Base-by-base conservation (phyloP, 176 grass and related monocot species). In the Cenchrus fungigraminus region DNA sequence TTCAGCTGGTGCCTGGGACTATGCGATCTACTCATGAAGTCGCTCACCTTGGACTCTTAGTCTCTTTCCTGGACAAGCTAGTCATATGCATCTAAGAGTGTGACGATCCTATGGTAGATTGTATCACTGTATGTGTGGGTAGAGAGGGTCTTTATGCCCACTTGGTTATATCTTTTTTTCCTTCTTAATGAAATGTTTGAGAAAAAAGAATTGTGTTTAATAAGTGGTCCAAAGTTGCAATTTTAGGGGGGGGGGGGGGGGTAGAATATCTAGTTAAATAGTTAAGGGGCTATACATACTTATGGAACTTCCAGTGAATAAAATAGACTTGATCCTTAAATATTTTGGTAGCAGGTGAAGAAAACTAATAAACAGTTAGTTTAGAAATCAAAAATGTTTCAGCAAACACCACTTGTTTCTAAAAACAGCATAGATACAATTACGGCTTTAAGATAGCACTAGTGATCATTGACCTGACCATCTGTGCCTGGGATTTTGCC, bases 401-500 rank as follows among this genome's bases (percentile, higher is more conserved):
- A 74, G 46, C 6, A 74, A 55, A 74, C 25, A 65, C 0, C 17
- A 79, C 28, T 51, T 49, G 32, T 20, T 2, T n/a, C 46, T 51
- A 34, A 29, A 34, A 80, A 37, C 6, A n/a, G 4, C 15, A 20
- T 3, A 71, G 51, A 73, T 12, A 32, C 32, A 66, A 66, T 53
- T 20, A 37, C 12, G 28, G 12, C 16, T 65, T 20, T 32, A 74
- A 66, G 28, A 51, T 0, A 37, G 44, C 12, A 64, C 7, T 17
- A 64, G n/a, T 32, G 9, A 50, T 4, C 5, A 34, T 20, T 80
- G 16, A 66, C 16, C 28, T 31, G 4, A 68, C 12, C 19, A 81
- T 54, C 19, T 56, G 7, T 25, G 63, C 76, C 82, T 80, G 69
- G 68, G 29, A 16, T 62, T 84, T 80, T 43, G 29, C 11, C 70